Base-by-base conservation (phyloP, 176 grass and related monocot genomes). In the Bonia amplexicaulis region DNA sequence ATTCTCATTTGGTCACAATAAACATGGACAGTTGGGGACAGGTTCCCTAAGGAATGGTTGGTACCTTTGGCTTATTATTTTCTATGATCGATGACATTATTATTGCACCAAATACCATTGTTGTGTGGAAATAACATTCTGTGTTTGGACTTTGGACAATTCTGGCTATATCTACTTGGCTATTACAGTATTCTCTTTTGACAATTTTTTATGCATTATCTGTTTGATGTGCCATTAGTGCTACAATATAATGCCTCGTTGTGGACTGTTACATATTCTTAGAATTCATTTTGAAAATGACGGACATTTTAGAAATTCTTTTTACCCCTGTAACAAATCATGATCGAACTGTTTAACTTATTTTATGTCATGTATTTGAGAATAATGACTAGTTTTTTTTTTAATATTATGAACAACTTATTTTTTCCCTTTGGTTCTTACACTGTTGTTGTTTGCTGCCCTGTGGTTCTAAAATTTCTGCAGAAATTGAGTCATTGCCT, bases 1-100 rank as follows among this genome's bases (percentile, higher is more conserved):
- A 1, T 85, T 99, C 44, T 90, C 96, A 58, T 96, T 99, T 66
- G 96, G 96, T 46, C 69, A 92, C 80, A 99, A 99, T 86, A 99
- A 99, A 75, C 84, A 91, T 14, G 96, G 96, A 29, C 96, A 99
- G 86, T 87, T 99, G 87, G 96, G 96, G 9, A 91, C 86, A 7
- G 93, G 90, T 72, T 96, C 96, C 79, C 65, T 78, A 64, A 94
- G 85, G 52, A 99, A 87, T 46, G 96, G 93, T 99, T 64, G 66
- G 83, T 75, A 66, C 23, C 66, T 61, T 83, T 74, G 47, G 46
- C 40, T 64, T 54, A 25, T 86, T 87, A 49, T 73, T 69, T 74
- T 41, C 37, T 58, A 8, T 68, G 40, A 44, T 62, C 64, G 8
- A 44, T 83, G 45, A 49, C 49, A 68, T 68, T 23, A 52, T 49